Evolutionary conservation across 108 stramenopile genomes (phyloP).

Genomic region (Nitzschia sp.): DNA sequence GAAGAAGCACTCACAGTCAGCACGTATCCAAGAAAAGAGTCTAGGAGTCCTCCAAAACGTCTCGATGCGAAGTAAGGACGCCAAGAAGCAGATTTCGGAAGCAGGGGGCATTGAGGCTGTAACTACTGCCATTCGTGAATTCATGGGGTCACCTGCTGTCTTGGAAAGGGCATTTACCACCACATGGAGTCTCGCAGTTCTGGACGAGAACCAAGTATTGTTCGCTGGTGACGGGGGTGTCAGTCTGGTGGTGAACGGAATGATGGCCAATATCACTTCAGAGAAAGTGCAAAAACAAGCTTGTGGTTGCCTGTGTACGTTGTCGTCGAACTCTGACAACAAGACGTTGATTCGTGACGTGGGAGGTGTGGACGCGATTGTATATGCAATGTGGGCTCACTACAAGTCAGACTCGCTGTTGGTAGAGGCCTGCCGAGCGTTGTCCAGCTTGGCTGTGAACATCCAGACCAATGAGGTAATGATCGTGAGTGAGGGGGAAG

Average conservation of each 20-base stretch:
- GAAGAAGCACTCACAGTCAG: constrained; percentile 9
- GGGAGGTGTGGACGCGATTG: constrained; percentile 44
- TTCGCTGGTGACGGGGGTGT: constrained; percentile 33
- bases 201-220: constrained; percentile 32
- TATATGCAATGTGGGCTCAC: constrained; percentile 47
- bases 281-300: constrained; percentile 52
- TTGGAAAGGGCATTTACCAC: constrained; percentile 42
- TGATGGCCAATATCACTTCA: constrained; percentile 41
- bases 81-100: constrained; percentile 34
- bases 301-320: constrained; percentile 46
- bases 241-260: constrained; percentile 38
- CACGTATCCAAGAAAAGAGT: constrained; percentile 33
- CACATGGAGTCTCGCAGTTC: constrained; percentile 45
- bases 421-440: constrained; percentile 39
- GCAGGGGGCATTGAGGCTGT: constrained; percentile 38
- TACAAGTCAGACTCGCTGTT: constrained; percentile 31
- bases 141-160: constrained; percentile 38
- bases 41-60: constrained; percentile 45
- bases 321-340: constrained; percentile 36
- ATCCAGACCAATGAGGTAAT: constrained; percentile 41
- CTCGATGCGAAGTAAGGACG: constrained; percentile 35
- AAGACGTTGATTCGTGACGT: constrained; percentile 33
- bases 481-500: constrained; percentile 33
- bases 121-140: constrained; percentile 28
- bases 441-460: constrained; percentile 40